A percentile compares a stretch with the other conserved stretches of the same genome.
phyloP scores from a whole-genome alignment of 441 rosid genomes.

The Metrosideros polymorpha region DNA sequence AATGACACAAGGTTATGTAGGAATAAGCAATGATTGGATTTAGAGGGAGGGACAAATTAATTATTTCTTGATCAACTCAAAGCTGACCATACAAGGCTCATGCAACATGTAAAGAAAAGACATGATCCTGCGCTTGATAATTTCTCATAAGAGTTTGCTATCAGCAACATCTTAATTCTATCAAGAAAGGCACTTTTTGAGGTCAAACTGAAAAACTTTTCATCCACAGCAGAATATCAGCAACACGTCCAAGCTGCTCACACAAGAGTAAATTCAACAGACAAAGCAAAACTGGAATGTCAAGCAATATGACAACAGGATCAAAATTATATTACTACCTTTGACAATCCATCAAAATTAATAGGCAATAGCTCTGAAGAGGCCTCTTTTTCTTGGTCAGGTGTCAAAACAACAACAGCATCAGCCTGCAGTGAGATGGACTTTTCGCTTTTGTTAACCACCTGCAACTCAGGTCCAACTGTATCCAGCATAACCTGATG shows the following conservation, averaged over 20 bases:
- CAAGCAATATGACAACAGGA: background rate
- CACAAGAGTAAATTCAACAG: background rate
- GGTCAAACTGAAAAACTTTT: background rate
- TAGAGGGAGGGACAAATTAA: background rate
- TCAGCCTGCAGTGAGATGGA: slow-evolving; percentile 67
- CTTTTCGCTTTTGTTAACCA: slow-evolving; percentile 63
- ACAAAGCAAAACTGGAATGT: background rate
- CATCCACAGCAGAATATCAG: background rate
- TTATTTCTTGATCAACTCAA: background rate
- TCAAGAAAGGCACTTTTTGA: background rate
- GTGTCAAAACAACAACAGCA: slow-evolving; percentile 65
- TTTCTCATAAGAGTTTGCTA: background rate
- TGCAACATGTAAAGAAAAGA: background rate
- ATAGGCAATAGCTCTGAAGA: slow-evolving; percentile 79
- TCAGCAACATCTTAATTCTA: background rate
- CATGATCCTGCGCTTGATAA: background rate
- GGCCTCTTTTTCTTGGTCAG: slow-evolving; percentile 67
- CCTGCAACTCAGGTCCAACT: slow-evolving; percentile 87
- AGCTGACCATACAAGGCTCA: background rate
- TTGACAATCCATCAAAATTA: slow-evolving; percentile 72
- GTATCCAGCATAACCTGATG: slow-evolving; percentile 93
- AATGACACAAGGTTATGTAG: background rate
- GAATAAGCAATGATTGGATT: background rate
- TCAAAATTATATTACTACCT: slow-evolving; percentile 28
- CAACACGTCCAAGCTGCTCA: background rate